Percentiles rank a stretch among this genome's conserved stretches.
Conservation (phyloP, 2,329 filamentous ascomycete genomes). For the Geosmithia morbida region DNA sequence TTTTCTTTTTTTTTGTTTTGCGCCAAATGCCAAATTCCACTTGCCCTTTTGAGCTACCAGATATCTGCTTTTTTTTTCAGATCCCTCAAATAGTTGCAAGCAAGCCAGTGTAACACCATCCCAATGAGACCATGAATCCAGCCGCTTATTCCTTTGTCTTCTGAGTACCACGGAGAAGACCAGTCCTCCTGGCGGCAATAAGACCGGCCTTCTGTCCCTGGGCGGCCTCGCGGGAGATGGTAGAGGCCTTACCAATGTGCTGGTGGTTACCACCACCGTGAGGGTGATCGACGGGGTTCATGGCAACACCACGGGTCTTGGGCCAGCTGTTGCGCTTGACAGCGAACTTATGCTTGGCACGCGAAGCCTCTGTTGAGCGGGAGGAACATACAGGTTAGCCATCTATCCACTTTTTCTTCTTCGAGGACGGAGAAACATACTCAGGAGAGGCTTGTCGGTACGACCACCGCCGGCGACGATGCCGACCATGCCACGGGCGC, state of each 20-base stretch:
- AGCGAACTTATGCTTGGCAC: conserved; percentile 99
- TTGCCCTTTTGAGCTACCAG: conserved; percentile 31
- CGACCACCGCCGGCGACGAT: conserved; percentile 98
- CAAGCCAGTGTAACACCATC: conserved; percentile 50
- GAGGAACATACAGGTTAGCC: not conserved
- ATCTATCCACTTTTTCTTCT: not conserved
- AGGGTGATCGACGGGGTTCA: conserved; percentile 99
- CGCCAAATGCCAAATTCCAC: conserved; percentile 31
- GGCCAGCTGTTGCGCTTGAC: conserved; percentile 99
- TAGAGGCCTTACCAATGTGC: conserved; percentile 99
- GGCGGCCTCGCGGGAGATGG: conserved; percentile 94
- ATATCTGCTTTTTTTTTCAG: conserved; percentile 30
- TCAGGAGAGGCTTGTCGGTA: conserved; percentile 98
- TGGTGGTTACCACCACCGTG: conserved; percentile 99
- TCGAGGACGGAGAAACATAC: conserved; percentile 30
- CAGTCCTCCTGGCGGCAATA: conserved; percentile 97
- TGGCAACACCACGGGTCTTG: conserved; percentile 99
- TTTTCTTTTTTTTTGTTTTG: conserved; percentile 8
- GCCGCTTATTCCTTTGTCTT: conserved; percentile 88
- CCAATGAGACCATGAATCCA: conserved; percentile 41
- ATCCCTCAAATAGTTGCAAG: conserved; percentile 38
- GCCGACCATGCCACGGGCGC: conserved; percentile 93
- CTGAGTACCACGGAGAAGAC: conserved; percentile 99
- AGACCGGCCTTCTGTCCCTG: conserved; percentile 99
- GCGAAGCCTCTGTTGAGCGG: conserved; percentile 67